Percentiles rank a stretch among this genome's conserved stretches.
phyloP scores from a whole-genome alignment of 1,284 basidiomycete species.

The Ganoderma sp. region DNA sequence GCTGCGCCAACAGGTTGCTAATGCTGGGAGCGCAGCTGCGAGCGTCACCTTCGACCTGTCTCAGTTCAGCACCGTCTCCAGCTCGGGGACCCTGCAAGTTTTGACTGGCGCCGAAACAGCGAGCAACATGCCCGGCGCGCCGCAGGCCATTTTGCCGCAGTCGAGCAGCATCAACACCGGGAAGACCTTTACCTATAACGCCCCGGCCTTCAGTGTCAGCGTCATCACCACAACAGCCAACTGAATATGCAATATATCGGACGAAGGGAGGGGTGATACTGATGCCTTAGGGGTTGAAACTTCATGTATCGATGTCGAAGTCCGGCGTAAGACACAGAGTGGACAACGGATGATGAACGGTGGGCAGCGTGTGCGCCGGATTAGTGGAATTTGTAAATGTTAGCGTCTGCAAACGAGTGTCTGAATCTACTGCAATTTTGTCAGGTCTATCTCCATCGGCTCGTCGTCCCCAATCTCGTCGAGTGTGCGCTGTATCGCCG shows the following conservation, averaged over 20 bases:
- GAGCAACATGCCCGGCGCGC: conserved; percentile 60
- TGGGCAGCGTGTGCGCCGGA: conserved; percentile 12
- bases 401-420: neutral
- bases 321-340: neutral
- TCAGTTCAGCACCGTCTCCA: conserved; percentile 56
- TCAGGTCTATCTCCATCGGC: conserved; percentile 29
- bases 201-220: conserved; percentile 63
- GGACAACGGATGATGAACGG: conserved; percentile 9
- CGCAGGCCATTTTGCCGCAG: conserved; percentile 53
- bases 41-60: conserved; percentile 54
- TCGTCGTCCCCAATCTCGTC: conserved; percentile 56
- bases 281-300: neutral
- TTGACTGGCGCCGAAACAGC: conserved; percentile 53
- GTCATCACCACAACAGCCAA: conserved; percentile 50
- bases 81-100: conserved; percentile 50
- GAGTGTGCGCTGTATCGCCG: conserved; percentile 74
- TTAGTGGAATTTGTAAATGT: conserved; percentile 18
- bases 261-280: neutral
- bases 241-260: conserved; percentile 16
- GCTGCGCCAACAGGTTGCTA: conserved; percentile 52
- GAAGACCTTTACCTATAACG: conserved; percentile 60
- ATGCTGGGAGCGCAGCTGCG: conserved; percentile 49
- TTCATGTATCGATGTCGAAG: neutral
- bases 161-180: conserved; percentile 53
- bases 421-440: conserved; percentile 25